Percentiles rank a stretch among this genome's conserved stretches.
phyloP scores from a whole-genome alignment of 805 yeast species.

The Saccharomycopsis amapae region DNA sequence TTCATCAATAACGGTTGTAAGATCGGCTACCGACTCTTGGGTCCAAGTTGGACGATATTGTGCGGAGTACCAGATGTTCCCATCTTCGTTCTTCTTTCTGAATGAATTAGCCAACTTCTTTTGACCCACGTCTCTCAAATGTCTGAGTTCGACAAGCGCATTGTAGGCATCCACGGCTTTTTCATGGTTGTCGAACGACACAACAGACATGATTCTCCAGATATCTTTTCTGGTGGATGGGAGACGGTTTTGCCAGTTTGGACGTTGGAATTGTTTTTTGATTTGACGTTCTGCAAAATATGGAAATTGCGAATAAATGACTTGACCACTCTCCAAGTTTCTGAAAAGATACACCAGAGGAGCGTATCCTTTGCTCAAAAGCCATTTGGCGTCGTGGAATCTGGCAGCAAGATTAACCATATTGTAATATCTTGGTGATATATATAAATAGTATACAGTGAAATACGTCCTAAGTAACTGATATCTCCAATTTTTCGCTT shows the following conservation, averaged over 20 bases:
- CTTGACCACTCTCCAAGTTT: constrained; percentile 85
- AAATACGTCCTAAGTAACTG: too few relatives aligned
- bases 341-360: constrained; percentile 82
- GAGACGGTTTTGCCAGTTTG: constrained; percentile 83
- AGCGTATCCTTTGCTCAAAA: constrained; percentile 53
- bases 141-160: constrained; percentile 65
- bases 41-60: constrained; percentile 86
- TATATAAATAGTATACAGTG: too few relatives aligned
- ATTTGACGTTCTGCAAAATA: constrained; percentile 34
- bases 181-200: constrained; percentile 52
- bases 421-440: too few relatives aligned
- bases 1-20: constrained; percentile 62
- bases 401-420: constrained; percentile 25
- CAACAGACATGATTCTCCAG: constrained; percentile 89
- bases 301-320: constrained; percentile 80
- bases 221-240: constrained; percentile 79
- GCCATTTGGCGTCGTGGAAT: constrained; percentile 54
- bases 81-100: constrained; percentile 67
- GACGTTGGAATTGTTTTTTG: constrained; percentile 63
- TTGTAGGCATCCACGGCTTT: constrained; percentile 67
- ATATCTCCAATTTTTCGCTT: too few relatives aligned
- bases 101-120: constrained; percentile 53
- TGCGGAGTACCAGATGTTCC: constrained; percentile 79
- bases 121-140: constrained; percentile 59
- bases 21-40: constrained; percentile 87